Evolutionary conservation across 2,329 filamentous ascomycete species (phyloP), one percentile per base, ranked within the genome.

Genomic region (Aspergillus novoparasiticus): DNA sequence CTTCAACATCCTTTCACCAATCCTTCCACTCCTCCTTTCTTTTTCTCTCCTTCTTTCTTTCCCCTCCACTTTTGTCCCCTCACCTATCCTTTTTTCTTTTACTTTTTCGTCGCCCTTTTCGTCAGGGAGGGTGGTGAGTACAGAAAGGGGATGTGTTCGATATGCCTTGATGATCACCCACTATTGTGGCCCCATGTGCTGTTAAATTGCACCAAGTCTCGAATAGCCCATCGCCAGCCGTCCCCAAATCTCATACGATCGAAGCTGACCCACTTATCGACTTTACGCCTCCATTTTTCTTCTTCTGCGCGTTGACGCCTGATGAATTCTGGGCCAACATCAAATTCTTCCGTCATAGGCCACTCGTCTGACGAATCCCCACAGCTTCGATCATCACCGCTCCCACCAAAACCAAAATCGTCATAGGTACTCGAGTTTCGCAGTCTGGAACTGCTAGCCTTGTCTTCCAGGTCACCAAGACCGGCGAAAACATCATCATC

Each of bases 401-500:
- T 72, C n/a, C 66, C 68, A 39, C 64, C 66, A 60, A 72, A 69
- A 53, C 69, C 69, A 26, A 66, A 58, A 21, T 68, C 72, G n/a
- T 75, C 71, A 51, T 69, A 68, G 14, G 69, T 69, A 41, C 69
- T 71, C 32, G 71, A 69, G 19, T 62, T 59, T 43, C 67, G 70
- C 60, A 70, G 63, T 43, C 48, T 62, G 66, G 66, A 67, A 70
- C 54, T 70, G 51, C 56, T 65, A 58, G 60, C 51, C 58, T 83
- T 82, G 62, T 97, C 94, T 67, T 94, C 91, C 4, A 97, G 86
- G 73, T 98, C 94, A 11, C 94, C 93, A n/a, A 98, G 90, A 62
- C 94, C 94, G 64, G 94, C 94, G 78, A 98, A 97, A 8, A 94
- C 91, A 75, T 97, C 94, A 63, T 97, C 94, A 58, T 96, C 93